Evolutionary conservation across 306 rosid genomes (phyloP).

Genomic region (Quercus suber): DNA sequence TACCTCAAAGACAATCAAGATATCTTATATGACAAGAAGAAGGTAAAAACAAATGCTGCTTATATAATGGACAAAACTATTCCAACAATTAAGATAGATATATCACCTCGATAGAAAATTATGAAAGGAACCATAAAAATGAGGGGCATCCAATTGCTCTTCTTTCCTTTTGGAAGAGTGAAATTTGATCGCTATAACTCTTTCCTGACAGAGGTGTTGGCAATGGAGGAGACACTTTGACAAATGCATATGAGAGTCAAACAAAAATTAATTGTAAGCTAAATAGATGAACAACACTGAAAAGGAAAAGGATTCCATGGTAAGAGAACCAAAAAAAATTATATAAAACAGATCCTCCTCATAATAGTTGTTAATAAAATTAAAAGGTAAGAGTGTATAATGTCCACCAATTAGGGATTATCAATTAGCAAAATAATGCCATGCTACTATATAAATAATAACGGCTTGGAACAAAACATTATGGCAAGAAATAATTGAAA

Average conservation of each 20-base stretch:
- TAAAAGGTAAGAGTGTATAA: not conserved
- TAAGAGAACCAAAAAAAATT: not conserved
- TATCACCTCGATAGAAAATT: slow-evolving; percentile 54
- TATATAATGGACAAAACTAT: not conserved
- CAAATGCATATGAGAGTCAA: slow-evolving; percentile 52
- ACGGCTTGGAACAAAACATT: not conserved
- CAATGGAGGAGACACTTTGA: slow-evolving; percentile 89
- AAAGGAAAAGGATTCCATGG: not conserved
- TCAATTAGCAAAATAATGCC: not conserved
- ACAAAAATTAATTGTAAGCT: slow-evolving; percentile 27
- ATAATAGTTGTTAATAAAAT: not conserved
- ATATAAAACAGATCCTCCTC: not conserved
- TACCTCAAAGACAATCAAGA: not conserved
- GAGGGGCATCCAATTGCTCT: slow-evolving; percentile 82
- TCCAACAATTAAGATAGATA: not conserved
- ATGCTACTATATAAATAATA: not conserved
- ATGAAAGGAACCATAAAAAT: slow-evolving; percentile 55
- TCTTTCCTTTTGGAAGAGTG: slow-evolving; percentile 56
- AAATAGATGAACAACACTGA: slow-evolving; percentile 21
- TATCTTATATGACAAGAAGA: not conserved
- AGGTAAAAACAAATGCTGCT: not conserved
- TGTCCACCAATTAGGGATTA: not conserved
- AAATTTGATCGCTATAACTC: slow-evolving; percentile 62
- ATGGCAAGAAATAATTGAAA: not conserved
- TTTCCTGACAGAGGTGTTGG: slow-evolving; percentile 88